Evolutionary conservation across 768 basidiomycete genomes (phyloP), one percentile per base, ranked within the genome.

Genomic region (Amanita fuliginea): DNA sequence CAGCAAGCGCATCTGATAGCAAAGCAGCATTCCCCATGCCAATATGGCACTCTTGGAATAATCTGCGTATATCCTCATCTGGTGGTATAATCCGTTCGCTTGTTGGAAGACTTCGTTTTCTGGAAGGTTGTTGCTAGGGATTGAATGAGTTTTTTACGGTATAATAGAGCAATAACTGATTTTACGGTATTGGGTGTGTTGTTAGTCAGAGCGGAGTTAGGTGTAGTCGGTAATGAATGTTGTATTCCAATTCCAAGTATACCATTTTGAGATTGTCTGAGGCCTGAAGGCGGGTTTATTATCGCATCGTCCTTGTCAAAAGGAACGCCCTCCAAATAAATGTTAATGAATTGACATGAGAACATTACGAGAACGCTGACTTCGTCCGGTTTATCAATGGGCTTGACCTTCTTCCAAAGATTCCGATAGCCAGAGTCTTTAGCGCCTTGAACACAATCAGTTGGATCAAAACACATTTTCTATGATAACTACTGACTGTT

Each of bases 21-120:
- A 94, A 57, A 37, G 70, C 67, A 0, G 92, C 90, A 57, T 91
- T 90, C n/a, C 85, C 85, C 49, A 76, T 75, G 2, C 83, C 91
- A 34, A 91, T 79, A 52, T 78, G 81, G 64, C 90, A 91, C 62
- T 96, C 93, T 55, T 90, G 80, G 56, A 88, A 80, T 43, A 96
- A 64, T 13, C 86, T 73, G 10, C 83, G 73, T 44, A 92, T 86
- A 57, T 96, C 89, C 56, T 95, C 91, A 35, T 93, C 88, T 16
- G 67, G 76, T 0, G 90, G 81, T 32, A 93, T 72, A 34, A 70
- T 68, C 35, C 69, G 66, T 53, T 70, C 70, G 16, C 64, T 61
- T 13, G 60, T 61, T 2, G 64, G 62, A 3, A 66, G 65, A 45
- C 69, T 70, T 40, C 69, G 69, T 56, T 69, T 71, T 39, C 66